Evolutionary conservation across 176 grass and related monocot species (phyloP).

Genomic region (Calamus simplicifolius): DNA sequence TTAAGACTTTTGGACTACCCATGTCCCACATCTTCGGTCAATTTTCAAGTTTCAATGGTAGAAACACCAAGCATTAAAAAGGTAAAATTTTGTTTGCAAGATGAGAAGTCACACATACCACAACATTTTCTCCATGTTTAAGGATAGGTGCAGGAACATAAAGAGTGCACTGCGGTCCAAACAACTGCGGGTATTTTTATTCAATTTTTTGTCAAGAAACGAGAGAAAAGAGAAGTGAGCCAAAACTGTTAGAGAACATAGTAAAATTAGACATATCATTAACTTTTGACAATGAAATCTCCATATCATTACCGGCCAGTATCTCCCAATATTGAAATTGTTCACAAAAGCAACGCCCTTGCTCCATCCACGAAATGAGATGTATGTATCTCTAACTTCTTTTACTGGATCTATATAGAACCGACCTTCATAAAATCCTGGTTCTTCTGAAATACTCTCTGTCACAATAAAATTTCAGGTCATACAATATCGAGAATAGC

Average conservation of each 20-base stretch:
- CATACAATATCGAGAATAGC: no score
- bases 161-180: constrained; percentile 77
- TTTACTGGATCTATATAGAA: constrained; percentile 37
- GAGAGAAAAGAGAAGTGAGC: constrained; percentile 13
- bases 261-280: neutral
- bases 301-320: constrained; percentile 74
- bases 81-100: neutral
- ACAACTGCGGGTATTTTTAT: constrained; percentile 29
- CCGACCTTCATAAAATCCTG: constrained; percentile 68
- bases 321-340: constrained; percentile 92
- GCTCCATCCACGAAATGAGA: constrained; percentile 93
- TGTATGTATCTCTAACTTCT: constrained; percentile 75
- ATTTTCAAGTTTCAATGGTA: neutral
- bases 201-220: constrained; percentile 12
- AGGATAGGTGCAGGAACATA: constrained; percentile 83
- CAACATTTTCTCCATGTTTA: constrained; percentile 52
- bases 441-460: constrained; percentile 39
- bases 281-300: constrained; percentile 5
- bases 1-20: neutral
- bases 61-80: neutral
- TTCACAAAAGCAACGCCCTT: constrained; percentile 96
- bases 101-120: constrained; percentile 45
- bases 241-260: no score
- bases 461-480: neutral
- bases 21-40: constrained; percentile 3